These are phyloP conservation scores for Mrakia frigida DNA, from an alignment of 768 basidiomycete species.

Conservation along the genomic window DNA sequence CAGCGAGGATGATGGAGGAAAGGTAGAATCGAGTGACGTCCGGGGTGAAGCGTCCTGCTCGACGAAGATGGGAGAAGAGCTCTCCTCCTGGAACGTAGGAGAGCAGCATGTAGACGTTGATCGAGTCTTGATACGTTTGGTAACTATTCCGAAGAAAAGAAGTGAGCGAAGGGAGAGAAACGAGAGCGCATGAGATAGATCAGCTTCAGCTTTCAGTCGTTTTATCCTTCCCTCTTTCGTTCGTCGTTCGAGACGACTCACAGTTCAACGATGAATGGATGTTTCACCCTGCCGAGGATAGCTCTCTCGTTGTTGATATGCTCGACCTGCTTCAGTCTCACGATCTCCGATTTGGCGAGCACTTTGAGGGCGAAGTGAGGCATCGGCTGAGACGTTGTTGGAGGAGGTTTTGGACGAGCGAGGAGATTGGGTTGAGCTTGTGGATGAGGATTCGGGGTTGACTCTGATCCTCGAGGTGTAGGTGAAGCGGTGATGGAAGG, in stretches of 20 bases:
- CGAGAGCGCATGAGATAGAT: constrained; percentile 39
- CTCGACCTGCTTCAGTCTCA: constrained; percentile 80
- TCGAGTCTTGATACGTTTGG: constrained; percentile 65
- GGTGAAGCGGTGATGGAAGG: constrained; percentile 4
- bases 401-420: constrained; percentile 32
- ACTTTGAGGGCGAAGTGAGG: constrained; percentile 47
- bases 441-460: constrained; percentile 32
- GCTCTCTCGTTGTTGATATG: constrained; percentile 95
- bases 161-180: neutral
- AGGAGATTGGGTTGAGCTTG: constrained; percentile 16
- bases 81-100: constrained; percentile 96
- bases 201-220: neutral
- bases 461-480: constrained; percentile 16
- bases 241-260: constrained; percentile 49
- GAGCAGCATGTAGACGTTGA: constrained; percentile 97
- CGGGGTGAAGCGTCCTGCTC: constrained; percentile 88
- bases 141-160: constrained; percentile 33
- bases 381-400: constrained; percentile 41
- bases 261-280: constrained; percentile 95
- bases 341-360: constrained; percentile 46
- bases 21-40: constrained; percentile 98
- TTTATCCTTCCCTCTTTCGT: neutral
- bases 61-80: constrained; percentile 90
- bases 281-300: constrained; percentile 83
- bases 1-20: constrained; percentile 88